Conservation (phyloP, 2,329 filamentous ascomycete species). For the Fusarium pilosicola region DNA sequence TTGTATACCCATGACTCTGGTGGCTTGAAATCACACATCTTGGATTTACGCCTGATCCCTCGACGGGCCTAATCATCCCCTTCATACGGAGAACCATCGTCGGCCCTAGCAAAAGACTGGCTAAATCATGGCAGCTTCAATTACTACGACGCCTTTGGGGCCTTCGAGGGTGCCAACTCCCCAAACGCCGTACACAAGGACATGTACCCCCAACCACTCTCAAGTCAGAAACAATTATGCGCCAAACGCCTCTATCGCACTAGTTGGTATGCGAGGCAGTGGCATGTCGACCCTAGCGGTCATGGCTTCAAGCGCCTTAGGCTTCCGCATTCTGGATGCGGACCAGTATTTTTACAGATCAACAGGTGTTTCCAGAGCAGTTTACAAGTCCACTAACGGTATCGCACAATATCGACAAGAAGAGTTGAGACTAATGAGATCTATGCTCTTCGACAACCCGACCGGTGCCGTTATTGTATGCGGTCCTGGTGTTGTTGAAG, state of each 20-base stretch:
- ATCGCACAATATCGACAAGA: slow-evolving; percentile 7
- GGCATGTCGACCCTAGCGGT: slow-evolving; percentile 4
- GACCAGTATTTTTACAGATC: slow-evolving; percentile 10
- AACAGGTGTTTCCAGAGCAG: neutral
- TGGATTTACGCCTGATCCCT: fast-evolving
- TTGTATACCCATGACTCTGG: neutral
- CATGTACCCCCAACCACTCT: neutral
- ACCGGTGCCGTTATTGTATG: neutral
- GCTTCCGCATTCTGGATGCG: neutral
- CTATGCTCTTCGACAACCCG: slow-evolving; percentile 3
- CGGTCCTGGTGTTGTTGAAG: slow-evolving; percentile 8
- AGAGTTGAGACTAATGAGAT: neutral
- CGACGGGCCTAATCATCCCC: neutral
- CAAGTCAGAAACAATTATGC: neutral
- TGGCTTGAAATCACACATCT: fast-evolving
- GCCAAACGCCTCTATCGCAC: neutral
- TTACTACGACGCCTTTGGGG: fast-evolving
- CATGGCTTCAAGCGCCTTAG: neutral
- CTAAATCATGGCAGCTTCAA: neutral
- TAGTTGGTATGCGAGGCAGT: slow-evolving; percentile 5
- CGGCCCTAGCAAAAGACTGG: too few species aligned
- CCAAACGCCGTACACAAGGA: neutral
- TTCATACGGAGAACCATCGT: too few species aligned
- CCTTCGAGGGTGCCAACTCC: neutral
- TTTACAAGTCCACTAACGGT: neutral